A percentile compares a stretch with the other conserved stretches of the same genome.
These are phyloP conservation scores for Mrakia frigida DNA, from an alignment of 768 basidiomycete genomes.

Conservation along the genomic window DNA sequence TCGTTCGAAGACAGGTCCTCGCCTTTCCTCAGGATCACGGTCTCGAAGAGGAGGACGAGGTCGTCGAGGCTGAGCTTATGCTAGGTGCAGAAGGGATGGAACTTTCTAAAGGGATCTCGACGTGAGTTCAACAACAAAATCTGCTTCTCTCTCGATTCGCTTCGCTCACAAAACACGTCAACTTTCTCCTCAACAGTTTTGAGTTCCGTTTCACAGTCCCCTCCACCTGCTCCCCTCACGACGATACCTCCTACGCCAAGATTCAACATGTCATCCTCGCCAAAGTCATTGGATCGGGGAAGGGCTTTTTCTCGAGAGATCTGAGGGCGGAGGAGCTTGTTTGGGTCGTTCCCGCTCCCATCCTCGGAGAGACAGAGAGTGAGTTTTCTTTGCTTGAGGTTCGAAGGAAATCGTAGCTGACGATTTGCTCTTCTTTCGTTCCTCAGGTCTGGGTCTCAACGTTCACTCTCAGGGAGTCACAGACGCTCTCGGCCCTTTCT, in stretches of 20 bases:
- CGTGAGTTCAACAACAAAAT: neutral
- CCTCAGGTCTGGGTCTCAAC: neutral
- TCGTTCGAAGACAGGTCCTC: neutral
- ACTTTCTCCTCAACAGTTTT: neutral
- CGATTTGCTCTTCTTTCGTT: too few relatives aligned
- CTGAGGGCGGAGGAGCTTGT: neutral
- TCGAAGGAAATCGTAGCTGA: too few relatives aligned
- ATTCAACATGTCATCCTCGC: neutral
- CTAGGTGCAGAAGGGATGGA: neutral
- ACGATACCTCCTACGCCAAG: neutral
- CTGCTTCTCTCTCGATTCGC: neutral
- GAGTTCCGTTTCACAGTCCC: neutral
- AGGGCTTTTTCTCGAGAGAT: neutral
- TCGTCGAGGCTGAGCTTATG: neutral
- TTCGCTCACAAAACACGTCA: neutral
- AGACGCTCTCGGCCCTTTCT: conserved; percentile 1
- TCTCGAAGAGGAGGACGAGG: conserved; percentile 6
- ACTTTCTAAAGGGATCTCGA: neutral
- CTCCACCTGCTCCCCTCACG: neutral
- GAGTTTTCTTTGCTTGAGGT: neutral
- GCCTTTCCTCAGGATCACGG: neutral
- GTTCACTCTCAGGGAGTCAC: conserved; percentile 3
- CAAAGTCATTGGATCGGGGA: neutral
- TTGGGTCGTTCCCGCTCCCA: neutral
- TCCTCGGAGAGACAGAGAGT: neutral